A percentile compares a stretch with the other conserved stretches of the same genome.
Conservation (phyloP, 2,329 filamentous ascomycete species). For the Colletotrichum camelliae region DNA sequence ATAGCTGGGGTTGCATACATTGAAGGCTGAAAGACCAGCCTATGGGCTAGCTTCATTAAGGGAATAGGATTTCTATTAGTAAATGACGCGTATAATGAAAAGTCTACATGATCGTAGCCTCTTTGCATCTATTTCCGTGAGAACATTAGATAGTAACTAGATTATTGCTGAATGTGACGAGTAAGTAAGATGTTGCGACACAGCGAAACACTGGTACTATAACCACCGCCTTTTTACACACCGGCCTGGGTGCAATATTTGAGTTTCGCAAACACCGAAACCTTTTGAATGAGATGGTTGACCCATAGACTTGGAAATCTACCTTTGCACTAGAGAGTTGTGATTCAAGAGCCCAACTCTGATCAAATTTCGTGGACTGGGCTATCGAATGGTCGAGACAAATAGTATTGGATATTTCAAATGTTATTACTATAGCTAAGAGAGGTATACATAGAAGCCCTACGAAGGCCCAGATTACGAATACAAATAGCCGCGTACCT, state of each 20-base stretch:
- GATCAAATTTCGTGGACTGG: not conserved
- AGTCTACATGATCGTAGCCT: not conserved
- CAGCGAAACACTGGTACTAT: too few species aligned
- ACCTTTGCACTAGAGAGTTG: not conserved
- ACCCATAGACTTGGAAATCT: not conserved
- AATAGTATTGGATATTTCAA: not conserved
- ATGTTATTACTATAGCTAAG: not conserved
- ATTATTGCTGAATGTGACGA: not conserved
- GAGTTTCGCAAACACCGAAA: not conserved
- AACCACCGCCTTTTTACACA: not conserved
- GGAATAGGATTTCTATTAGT: not conserved
- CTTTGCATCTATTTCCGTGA: not conserved
- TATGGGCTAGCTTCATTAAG: not conserved
- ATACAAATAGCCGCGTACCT: not conserved
- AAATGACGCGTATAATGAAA: not conserved
- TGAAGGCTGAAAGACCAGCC: not conserved
- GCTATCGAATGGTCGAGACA: not conserved
- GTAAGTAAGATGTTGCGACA: not conserved
- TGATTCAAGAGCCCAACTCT: not conserved
- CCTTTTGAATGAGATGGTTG: not conserved
- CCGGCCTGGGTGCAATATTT: not conserved
- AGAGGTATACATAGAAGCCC: not conserved
- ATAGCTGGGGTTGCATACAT: not conserved
- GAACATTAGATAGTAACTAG: rapidly evolving
- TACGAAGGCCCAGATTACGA: not conserved